Percentiles rank a stretch among this genome's conserved stretches.
Conservation (phyloP, 2,329 filamentous ascomycete genomes). For the Tolypocladium nubicola region DNA sequence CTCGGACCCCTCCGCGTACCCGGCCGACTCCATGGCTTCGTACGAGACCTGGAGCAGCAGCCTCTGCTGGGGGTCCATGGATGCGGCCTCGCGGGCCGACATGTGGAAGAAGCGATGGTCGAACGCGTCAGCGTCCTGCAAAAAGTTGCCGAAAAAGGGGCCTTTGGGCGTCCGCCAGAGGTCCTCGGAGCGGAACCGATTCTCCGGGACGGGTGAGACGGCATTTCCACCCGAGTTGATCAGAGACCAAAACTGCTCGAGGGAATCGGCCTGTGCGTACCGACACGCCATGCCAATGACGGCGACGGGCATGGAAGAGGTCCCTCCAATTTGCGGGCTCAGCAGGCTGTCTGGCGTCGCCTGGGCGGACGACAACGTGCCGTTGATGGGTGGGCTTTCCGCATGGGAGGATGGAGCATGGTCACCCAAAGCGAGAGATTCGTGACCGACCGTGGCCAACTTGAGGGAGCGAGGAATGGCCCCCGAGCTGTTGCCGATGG, state of each 20-base stretch:
- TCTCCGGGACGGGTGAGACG: constrained; percentile 4
- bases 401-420: too few relatives aligned
- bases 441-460: too few relatives aligned
- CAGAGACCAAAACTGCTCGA: constrained; percentile 12
- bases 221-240: constrained; percentile 6
- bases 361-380: too few relatives aligned
- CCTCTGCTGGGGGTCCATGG: constrained; percentile 22
- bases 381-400: too few relatives aligned
- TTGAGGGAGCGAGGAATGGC: too few relatives aligned
- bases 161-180: constrained; percentile 5
- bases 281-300: constrained; percentile 13
- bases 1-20: constrained; percentile 4
- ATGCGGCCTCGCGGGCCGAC: constrained; percentile 12
- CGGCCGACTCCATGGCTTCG: constrained; percentile 15
- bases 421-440: too few relatives aligned
- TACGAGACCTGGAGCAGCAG: constrained; percentile 21
- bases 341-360: too few relatives aligned
- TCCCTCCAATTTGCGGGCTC: background rate
- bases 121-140: constrained; percentile 7
- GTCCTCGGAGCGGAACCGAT: constrained; percentile 7
- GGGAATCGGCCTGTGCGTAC: constrained; percentile 8
- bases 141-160: constrained; percentile 12
- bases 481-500: too few relatives aligned
- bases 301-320: constrained; percentile 6
- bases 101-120: constrained; percentile 19